Percentiles rank a stretch among this genome's conserved stretches.
Evolutionary conservation across 2,329 filamentous ascomycete genomes (phyloP).

Genomic region (Akanthomyces uredinophilus): DNA sequence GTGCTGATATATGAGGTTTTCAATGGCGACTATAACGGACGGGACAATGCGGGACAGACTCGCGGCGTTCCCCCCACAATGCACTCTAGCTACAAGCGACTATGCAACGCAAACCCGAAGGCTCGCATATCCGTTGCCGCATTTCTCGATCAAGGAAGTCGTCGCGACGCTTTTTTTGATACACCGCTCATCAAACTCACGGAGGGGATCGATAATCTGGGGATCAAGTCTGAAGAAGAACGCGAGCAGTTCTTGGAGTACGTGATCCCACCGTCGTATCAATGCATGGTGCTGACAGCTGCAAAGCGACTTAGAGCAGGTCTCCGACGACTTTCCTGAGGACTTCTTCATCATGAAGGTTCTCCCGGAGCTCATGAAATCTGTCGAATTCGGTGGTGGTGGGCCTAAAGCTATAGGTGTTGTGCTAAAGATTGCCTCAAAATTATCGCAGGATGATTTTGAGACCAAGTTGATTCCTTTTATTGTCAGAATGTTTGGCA

Average conservation of each 20-base stretch:
- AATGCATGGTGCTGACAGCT: conserved; percentile 25
- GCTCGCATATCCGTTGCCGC: conserved; percentile 75
- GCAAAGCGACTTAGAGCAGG: conserved; percentile 67
- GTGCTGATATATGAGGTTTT: conserved; percentile 85
- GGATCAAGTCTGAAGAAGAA: conserved; percentile 79
- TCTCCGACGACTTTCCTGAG: conserved; percentile 92
- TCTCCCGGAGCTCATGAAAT: conserved; percentile 91
- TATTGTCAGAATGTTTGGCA: conserved; percentile 79
- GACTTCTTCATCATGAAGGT: conserved; percentile 99
- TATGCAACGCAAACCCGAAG: conserved; percentile 86
- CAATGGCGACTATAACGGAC: conserved; percentile 72
- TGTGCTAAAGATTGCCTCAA: conserved; percentile 85
- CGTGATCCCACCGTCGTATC: conserved; percentile 14
- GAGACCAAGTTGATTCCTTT: conserved; percentile 79
- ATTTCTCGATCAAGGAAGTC: conserved; percentile 84
- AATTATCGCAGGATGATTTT: conserved; percentile 86
- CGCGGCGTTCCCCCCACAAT: conserved; percentile 82
- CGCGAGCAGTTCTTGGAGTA: conserved; percentile 76
- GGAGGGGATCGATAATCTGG: conserved; percentile 87
- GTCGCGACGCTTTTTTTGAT: conserved; percentile 83
- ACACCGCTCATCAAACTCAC: conserved; percentile 88
- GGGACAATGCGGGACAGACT: conserved; percentile 77
- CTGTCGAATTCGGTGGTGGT: conserved; percentile 95
- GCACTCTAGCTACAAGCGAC: conserved; percentile 84
- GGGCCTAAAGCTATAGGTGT: conserved; percentile 85